Percentiles rank a stretch among this genome's conserved stretches.
These are phyloP conservation scores for Cladosporium sp. DNA, from an alignment of 2,329 filamentous ascomycete species.

Conservation along the genomic window DNA sequence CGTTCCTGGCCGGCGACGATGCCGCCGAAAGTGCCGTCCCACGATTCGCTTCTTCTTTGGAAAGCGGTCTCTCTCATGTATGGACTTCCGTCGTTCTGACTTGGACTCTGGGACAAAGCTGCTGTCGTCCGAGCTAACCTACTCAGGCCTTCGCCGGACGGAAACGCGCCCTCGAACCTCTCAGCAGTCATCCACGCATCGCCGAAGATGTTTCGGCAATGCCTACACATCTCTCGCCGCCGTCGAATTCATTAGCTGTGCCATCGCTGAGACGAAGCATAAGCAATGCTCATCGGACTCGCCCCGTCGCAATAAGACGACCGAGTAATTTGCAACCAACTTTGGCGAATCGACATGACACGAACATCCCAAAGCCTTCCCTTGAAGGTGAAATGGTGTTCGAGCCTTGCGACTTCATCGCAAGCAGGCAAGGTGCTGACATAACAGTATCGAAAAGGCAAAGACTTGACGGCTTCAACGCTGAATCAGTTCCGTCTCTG, in stretches of 20 bases:
- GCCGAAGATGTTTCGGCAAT: too few relatives aligned
- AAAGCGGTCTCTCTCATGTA: neutral
- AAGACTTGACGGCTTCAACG: conserved; percentile 18
- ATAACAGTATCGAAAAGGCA: conserved; percentile 19
- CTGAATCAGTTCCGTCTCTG: conserved; percentile 16
- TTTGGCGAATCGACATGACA: too few relatives aligned
- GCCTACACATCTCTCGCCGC: too few relatives aligned
- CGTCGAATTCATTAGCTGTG: too few relatives aligned
- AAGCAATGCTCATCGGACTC: too few relatives aligned
- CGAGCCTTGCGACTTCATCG: conserved; percentile 25
- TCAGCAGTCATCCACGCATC: too few relatives aligned
- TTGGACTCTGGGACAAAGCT: neutral
- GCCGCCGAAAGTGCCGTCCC: neutral
- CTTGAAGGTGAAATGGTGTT: conserved; percentile 19
- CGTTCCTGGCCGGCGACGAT: conserved; percentile 11
- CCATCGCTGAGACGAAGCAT: too few relatives aligned
- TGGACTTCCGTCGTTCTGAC: neutral
- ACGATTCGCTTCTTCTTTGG: too few relatives aligned
- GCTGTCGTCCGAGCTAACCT: neutral
- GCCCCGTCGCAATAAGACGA: too few relatives aligned
- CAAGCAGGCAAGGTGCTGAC: conserved; percentile 18
- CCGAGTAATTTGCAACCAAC: too few relatives aligned
- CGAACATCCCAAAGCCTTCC: neutral
- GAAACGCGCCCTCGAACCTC: neutral
- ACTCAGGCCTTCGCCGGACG: neutral